Base-by-base conservation (phyloP, 208 protist genomes). In the Acanthamoeba castellanii region DNA sequence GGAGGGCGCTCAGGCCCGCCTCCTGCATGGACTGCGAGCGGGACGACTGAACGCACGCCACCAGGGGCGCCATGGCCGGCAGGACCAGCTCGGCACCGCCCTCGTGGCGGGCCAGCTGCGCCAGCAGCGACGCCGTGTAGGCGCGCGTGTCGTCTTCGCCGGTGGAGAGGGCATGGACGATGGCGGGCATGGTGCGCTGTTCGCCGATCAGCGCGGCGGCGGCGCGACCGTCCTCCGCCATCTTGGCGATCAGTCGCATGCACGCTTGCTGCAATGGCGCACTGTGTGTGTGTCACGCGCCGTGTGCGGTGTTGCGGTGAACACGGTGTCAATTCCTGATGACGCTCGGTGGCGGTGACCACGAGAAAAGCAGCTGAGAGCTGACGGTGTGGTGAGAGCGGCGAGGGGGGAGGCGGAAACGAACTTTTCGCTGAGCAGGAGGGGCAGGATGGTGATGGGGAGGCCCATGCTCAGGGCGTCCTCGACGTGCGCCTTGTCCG, bases 1-100 rank as follows among this genome's bases (percentile, higher is more conserved):
- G 82, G 22, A 90, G 47, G 11, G 42, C 32, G 82, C 16, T 32
- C 30, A 90, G 82, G 27, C 52, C 82, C 61, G 82, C 82, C 34
- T 90, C 82, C 3, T 90, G 82, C 82, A 90, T 90, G 22, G 82
- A 4, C 50, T 90, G 82, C 47, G 34, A 45, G 34, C 7, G 82
- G 6, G 47, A 70, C 6, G 47, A 30, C 34, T 90, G 82, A 30
- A 90, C 37, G 82, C 82, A 90, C 30, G 82, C 82, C 50, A 90
- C 82, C 47, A 90, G 82, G 18, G 82, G 82, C 16, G 82, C 34
- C 82, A 90, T 18, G 30, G 82, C 30, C 7, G 82, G 52, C n/a
- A 45, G 4, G 45, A 90, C 42, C 32, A 52, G 18, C n/a, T 27
- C 32, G 27, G n/a, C 25, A 8, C 82, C 82, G 57, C 82, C 82